These are phyloP conservation scores for Elongisporangium undulatum DNA, from an alignment of 352 stramenopile genomes.

Conservation along the genomic window DNA sequence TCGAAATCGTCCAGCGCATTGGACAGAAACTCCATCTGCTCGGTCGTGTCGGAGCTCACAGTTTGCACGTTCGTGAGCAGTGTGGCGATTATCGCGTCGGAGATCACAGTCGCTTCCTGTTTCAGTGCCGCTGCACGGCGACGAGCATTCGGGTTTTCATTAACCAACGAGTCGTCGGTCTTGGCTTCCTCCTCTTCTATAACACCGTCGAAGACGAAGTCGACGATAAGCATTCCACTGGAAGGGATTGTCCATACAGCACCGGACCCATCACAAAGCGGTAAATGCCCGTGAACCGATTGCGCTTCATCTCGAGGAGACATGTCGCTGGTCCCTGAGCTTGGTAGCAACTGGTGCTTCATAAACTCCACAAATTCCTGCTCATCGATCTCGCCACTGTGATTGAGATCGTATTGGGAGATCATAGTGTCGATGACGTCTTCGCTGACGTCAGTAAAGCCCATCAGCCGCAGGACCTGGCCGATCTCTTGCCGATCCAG, in stretches of 20 bases:
- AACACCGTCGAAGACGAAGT: slow-evolving; percentile 22
- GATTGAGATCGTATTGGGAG: slow-evolving; percentile 58
- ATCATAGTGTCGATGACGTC: slow-evolving; percentile 44
- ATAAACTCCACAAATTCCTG: slow-evolving; percentile 77
- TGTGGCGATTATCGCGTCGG: slow-evolving; percentile 30
- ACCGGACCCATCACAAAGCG: slow-evolving; percentile 21
- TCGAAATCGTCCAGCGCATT: slow-evolving; percentile 48
- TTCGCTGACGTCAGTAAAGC: slow-evolving; percentile 31
- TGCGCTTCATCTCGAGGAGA: not conserved
- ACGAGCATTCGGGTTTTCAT: not conserved
- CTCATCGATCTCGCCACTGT: slow-evolving; percentile 68
- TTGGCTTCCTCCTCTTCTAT: not conserved
- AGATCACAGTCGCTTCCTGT: slow-evolving; percentile 11
- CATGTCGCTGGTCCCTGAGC: not conserved
- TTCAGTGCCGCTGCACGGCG: not conserved
- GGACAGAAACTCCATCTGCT: slow-evolving; percentile 60
- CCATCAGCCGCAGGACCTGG: slow-evolving; percentile 46
- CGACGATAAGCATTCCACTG: slow-evolving; percentile 23
- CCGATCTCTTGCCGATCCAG: slow-evolving; percentile 46
- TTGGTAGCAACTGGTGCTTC: slow-evolving; percentile 37
- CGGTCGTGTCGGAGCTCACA: slow-evolving; percentile 34
- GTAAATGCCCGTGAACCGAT: not conserved
- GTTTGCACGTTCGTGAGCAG: slow-evolving; percentile 37
- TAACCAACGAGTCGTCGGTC: not conserved
- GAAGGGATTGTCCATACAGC: slow-evolving; percentile 36